Percentiles rank a stretch among this genome's conserved stretches.
Evolutionary conservation across 23 red algal genomes (phyloP).

Genomic region (Gracilaria domingensis): DNA sequence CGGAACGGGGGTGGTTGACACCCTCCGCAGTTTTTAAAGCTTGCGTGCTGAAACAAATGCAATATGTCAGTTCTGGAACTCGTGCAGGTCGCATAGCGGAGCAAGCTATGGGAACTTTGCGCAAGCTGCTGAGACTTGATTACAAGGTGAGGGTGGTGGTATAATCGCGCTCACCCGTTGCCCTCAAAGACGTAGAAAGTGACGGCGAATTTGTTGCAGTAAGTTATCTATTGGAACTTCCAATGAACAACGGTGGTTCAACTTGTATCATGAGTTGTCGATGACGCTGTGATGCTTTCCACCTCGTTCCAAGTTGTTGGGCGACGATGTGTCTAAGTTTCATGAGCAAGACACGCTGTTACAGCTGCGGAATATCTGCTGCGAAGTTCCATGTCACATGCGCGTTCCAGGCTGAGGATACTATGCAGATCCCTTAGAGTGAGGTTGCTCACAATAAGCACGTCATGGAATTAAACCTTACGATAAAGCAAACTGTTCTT

Average conservation of each 20-base stretch:
- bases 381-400: neutral
- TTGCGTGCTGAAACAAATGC: neutral
- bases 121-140: neutral
- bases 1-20: neutral
- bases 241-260: neutral
- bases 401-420: neutral
- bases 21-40: neutral
- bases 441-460: neutral
- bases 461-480: neutral
- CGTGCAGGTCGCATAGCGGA: neutral
- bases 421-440: neutral
- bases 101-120: neutral
- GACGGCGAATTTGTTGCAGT: neutral
- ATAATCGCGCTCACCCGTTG: slow-evolving; percentile 17
- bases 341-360: neutral
- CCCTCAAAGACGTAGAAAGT: slow-evolving; percentile 13
- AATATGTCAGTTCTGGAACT: neutral
- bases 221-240: slow-evolving; percentile 39
- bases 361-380: neutral
- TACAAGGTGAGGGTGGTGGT: neutral
- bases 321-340: neutral
- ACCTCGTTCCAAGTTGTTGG: neutral
- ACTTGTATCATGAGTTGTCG: neutral
- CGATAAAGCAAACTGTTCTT: neutral
- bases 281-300: slow-evolving; percentile 2